Evolutionary conservation across 768 basidiomycete species (phyloP).

Genomic region (Pholiota conissans): DNA sequence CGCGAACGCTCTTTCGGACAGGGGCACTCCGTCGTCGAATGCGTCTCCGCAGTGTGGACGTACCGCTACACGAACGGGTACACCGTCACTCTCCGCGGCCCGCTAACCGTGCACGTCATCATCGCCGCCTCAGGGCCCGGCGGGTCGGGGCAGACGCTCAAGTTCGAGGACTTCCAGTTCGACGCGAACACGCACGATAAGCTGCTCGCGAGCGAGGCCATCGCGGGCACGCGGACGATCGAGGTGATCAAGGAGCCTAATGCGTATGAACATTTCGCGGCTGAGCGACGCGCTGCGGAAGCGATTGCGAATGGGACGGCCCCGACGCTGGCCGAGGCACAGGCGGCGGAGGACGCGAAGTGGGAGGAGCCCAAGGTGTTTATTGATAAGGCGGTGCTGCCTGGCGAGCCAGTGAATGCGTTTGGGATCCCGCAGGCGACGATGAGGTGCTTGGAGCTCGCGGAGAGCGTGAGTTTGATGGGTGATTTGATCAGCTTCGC

Average conservation of each 20-base stretch:
- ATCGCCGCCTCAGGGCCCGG: constrained; percentile 26
- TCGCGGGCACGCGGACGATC: constrained; percentile 47
- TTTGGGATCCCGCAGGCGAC: constrained; percentile 89
- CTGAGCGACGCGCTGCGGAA: too few relatives aligned
- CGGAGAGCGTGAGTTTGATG: constrained; percentile 83
- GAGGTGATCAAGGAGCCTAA: constrained; percentile 43
- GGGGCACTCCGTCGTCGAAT: constrained; percentile 65
- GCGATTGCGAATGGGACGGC: background rate
- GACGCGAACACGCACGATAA: constrained; percentile 76
- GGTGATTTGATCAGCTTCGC: constrained; percentile 72
- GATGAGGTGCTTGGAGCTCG: constrained; percentile 87
- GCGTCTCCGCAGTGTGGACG: constrained; percentile 75
- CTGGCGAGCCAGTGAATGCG: constrained; percentile 82
- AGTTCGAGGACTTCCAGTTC: constrained; percentile 74
- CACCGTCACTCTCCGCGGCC: constrained; percentile 73
- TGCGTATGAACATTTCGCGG: too few relatives aligned
- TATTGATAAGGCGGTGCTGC: constrained; percentile 65
- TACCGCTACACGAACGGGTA: constrained; percentile 82
- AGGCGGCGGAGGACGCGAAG: constrained; percentile 53
- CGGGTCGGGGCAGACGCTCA: constrained; percentile 40
- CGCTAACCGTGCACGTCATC: constrained; percentile 66
- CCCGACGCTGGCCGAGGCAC: constrained; percentile 15
- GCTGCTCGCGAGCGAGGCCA: constrained; percentile 64
- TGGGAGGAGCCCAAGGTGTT: constrained; percentile 68
- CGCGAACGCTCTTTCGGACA: constrained; percentile 55